Evolutionary conservation across 1,284 basidiomycete genomes (phyloP).

Genomic region (Cryptococcus maquisensis): DNA sequence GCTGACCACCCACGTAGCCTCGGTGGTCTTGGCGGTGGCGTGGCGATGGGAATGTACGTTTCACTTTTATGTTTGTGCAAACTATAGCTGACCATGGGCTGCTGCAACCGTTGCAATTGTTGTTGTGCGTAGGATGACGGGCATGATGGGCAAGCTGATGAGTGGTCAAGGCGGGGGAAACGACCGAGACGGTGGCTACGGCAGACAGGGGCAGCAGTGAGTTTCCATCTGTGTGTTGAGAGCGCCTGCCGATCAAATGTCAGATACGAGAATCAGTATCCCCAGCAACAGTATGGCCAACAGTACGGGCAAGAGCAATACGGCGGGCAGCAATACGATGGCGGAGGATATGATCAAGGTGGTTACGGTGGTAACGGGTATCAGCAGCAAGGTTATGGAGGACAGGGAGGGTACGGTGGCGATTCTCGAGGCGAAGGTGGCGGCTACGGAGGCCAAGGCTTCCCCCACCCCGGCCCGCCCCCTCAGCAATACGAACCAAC

Average conservation of each 20-base stretch:
- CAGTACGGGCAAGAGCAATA: neutral
- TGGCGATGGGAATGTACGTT: neutral
- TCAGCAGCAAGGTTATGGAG: neutral
- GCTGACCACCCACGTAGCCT: neutral
- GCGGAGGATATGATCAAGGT: neutral
- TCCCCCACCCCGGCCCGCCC: slow-evolving; percentile 2
- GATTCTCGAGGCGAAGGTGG: neutral
- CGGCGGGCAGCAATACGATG: neutral
- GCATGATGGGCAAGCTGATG: slow-evolving; percentile 1
- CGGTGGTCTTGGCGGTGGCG: neutral
- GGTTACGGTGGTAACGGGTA: neutral
- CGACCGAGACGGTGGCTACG: neutral
- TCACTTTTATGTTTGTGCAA: neutral
- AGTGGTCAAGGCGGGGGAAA: neutral
- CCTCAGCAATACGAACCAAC: slow-evolving; percentile 11
- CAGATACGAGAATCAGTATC: neutral
- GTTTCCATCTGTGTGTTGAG: neutral
- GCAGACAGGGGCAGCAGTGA: neutral
- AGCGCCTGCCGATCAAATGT: too few species aligned
- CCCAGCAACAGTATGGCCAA: neutral
- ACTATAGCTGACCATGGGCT: neutral
- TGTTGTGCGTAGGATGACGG: neutral
- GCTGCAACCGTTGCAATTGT: neutral
- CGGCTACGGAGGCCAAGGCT: neutral
- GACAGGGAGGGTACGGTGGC: neutral